Percentiles rank a stretch among this genome's conserved stretches.
Evolutionary conservation across 352 stramenopile species (phyloP).

Genomic region (Phytophthora crassamura): DNA sequence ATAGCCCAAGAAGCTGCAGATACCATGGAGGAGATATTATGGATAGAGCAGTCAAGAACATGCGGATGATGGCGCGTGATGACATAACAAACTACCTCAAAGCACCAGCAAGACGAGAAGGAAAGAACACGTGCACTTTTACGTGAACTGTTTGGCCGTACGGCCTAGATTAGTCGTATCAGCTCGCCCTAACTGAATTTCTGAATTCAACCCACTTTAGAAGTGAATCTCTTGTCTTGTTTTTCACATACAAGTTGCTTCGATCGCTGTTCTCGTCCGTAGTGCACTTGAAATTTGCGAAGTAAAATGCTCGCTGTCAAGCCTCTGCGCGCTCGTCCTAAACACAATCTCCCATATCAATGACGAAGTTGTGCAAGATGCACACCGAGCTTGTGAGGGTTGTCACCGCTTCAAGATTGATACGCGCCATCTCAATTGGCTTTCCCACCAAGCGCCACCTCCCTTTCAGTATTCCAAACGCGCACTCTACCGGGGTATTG

Average conservation of each 20-base stretch:
- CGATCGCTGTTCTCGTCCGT: no score
- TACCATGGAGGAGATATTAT: constrained; percentile 1
- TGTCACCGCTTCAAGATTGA: background rate
- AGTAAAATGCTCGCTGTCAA: background rate
- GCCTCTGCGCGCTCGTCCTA: background rate
- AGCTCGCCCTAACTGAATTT: background rate
- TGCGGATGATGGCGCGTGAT: background rate
- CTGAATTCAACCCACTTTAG: background rate
- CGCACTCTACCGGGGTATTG: background rate
- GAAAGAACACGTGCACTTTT: background rate
- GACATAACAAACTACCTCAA: background rate
- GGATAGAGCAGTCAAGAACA: background rate
- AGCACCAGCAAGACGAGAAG: constrained; percentile 1
- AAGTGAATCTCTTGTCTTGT: no score
- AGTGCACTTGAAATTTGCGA: background rate
- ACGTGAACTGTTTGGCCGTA: background rate
- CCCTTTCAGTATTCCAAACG: constrained; percentile 2
- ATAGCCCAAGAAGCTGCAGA: background rate
- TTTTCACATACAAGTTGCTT: no score
- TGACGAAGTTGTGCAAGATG: constrained; percentile 2
- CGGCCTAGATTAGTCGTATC: background rate
- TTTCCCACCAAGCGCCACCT: background rate
- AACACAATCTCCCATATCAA: background rate
- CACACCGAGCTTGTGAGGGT: background rate
- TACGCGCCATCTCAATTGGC: background rate